phyloP scores from a whole-genome alignment of 148 eudicot species.

The Gaultheria prostrata region DNA sequence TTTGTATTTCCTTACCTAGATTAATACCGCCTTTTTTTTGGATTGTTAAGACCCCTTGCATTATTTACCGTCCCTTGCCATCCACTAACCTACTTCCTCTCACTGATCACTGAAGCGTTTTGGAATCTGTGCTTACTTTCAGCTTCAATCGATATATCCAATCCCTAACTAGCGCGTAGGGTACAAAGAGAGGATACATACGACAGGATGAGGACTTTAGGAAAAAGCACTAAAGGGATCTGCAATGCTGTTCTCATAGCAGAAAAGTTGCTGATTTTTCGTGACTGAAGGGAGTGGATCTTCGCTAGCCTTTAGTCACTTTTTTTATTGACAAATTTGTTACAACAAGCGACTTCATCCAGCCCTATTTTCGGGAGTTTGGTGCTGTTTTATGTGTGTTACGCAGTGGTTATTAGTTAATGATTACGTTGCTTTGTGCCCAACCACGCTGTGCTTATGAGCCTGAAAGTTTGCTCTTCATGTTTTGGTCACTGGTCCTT shows the following conservation, averaged over 20 bases:
- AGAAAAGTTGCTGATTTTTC: neutral
- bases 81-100: neutral
- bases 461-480: neutral
- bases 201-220: neutral
- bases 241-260: neutral
- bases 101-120: neutral
- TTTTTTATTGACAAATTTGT: neutral
- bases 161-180: neutral
- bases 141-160: neutral
- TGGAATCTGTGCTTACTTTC: neutral
- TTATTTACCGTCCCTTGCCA: neutral
- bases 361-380: neutral
- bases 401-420: neutral
- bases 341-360: neutral
- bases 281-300: neutral
- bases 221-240: neutral
- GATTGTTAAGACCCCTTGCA: neutral
- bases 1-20: neutral
- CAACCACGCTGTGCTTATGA: neutral
- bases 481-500: neutral
- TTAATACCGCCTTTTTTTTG: neutral
- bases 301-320: neutral
- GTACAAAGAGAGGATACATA: neutral
- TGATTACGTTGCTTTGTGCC: conserved; percentile 3
- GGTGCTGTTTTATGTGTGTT: neutral